A percentile compares a stretch with the other conserved stretches of the same genome.
Evolutionary conservation across 352 stramenopile species (phyloP).

Genomic region (Peronosclerospora sorghi): DNA sequence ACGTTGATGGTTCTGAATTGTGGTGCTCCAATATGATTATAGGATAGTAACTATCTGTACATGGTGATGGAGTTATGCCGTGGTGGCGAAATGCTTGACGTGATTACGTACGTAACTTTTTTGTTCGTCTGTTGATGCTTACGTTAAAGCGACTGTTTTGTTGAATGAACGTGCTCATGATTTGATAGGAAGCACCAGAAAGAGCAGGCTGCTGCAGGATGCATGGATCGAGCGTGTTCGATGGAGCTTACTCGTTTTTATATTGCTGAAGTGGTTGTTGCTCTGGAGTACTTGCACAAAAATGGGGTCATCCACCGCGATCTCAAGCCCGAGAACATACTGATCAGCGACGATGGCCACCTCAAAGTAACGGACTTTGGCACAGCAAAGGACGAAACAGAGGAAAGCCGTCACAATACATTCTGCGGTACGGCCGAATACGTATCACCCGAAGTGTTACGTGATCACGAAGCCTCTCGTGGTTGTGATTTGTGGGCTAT

Average conservation of each 20-base stretch:
- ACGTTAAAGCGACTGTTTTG: background rate
- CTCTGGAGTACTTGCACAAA: slow-evolving; percentile 90
- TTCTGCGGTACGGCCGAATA: slow-evolving; percentile 89
- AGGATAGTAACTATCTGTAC: slow-evolving; percentile 72
- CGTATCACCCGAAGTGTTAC: slow-evolving; percentile 85
- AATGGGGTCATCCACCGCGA: slow-evolving; percentile 93
- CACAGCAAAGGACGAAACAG: slow-evolving; percentile 72
- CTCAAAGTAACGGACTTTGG: slow-evolving; percentile 89
- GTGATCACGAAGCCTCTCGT: slow-evolving; percentile 69
- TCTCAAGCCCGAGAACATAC: slow-evolving; percentile 88
- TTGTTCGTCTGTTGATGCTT: background rate
- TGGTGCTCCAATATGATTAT: slow-evolving; percentile 1
- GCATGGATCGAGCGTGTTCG: slow-evolving; percentile 58
- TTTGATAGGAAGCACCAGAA: slow-evolving; percentile 68
- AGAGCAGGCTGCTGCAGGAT: slow-evolving; percentile 35
- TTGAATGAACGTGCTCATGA: background rate
- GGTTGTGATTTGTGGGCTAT: slow-evolving; percentile 87
- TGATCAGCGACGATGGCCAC: slow-evolving; percentile 76
- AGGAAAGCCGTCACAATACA: slow-evolving; percentile 76
- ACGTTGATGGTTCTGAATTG: too few relatives aligned
- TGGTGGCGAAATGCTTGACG: slow-evolving; percentile 74
- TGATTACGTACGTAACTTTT: slow-evolving; percentile 61
- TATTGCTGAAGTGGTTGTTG: slow-evolving; percentile 89
- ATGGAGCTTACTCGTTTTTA: slow-evolving; percentile 86
- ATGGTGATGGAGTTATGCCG: slow-evolving; percentile 87